A percentile compares a stretch with the other conserved stretches of the same genome.
phyloP scores from a whole-genome alignment of 495 filamentous ascomycete species.

The Bathelium albidoporum region DNA sequence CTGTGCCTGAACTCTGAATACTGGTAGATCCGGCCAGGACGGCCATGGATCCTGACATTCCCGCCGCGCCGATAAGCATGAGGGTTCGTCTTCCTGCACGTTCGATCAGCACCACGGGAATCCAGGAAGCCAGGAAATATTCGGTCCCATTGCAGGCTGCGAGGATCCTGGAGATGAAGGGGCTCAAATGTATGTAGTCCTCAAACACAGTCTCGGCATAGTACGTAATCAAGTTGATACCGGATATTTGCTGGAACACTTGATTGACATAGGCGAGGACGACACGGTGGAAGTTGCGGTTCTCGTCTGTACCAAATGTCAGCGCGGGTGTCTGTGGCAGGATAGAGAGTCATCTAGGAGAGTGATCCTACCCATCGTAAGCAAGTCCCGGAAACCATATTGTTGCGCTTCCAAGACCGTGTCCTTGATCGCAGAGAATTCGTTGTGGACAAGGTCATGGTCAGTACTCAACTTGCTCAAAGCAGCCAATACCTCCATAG shows the following conservation, averaged over 20 bases:
- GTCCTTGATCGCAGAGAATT: slow-evolving; percentile 52
- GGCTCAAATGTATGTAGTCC: slow-evolving; percentile 40
- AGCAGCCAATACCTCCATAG: slow-evolving; percentile 25
- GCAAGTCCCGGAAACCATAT: slow-evolving; percentile 54
- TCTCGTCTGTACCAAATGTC: slow-evolving; percentile 29
- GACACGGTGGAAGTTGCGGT: slow-evolving; percentile 61
- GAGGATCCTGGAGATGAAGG: slow-evolving; percentile 28
- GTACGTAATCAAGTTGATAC: slow-evolving; percentile 69
- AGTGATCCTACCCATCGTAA: slow-evolving; percentile 22
- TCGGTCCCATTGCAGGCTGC: slow-evolving; percentile 10
- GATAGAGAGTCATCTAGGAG: not conserved
- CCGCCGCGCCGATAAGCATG: slow-evolving; percentile 8
- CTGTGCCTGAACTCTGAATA: not conserved
- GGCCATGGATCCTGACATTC: slow-evolving; percentile 3
- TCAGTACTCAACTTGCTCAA: slow-evolving; percentile 8
- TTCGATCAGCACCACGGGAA: slow-evolving; percentile 5
- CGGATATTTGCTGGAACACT: slow-evolving; percentile 64
- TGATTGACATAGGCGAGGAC: slow-evolving; percentile 66
- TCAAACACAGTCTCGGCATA: slow-evolving; percentile 52
- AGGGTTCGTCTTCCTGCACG: not conserved
- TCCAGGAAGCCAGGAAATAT: slow-evolving; percentile 8
- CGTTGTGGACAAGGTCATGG: slow-evolving; percentile 6
- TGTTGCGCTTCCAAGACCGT: slow-evolving; percentile 59
- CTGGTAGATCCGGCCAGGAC: not conserved
- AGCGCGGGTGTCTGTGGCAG: not conserved